These are phyloP conservation scores for Cryphonectria japonica DNA, from an alignment of 2,329 filamentous ascomycete species.

Conservation along the genomic window DNA sequence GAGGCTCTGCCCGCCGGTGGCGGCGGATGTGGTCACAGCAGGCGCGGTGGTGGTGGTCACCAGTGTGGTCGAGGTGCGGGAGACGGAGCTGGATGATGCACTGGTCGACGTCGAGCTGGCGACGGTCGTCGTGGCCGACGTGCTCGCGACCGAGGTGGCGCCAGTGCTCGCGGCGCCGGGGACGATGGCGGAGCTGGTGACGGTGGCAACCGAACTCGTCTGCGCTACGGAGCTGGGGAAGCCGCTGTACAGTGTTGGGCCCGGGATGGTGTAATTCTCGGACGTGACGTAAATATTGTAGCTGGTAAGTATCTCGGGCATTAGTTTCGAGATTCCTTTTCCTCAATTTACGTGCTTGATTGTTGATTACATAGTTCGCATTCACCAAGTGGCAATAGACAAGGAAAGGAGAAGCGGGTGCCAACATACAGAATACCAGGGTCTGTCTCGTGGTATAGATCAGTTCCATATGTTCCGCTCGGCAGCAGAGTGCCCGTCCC, in stretches of 20 bases:
- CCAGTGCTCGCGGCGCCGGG: slow-evolving; percentile 7
- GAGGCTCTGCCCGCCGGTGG: slow-evolving; percentile 15
- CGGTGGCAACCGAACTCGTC: slow-evolving; percentile 27
- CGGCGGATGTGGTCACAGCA: slow-evolving; percentile 18
- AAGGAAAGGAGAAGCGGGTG: too few species aligned
- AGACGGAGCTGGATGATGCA: neutral
- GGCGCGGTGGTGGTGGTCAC: slow-evolving; percentile 12
- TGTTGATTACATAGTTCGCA: too few species aligned
- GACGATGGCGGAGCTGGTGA: slow-evolving; percentile 25
- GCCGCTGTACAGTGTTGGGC: slow-evolving; percentile 29
- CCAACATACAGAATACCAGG: slow-evolving; percentile 48
- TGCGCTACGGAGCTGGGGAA: slow-evolving; percentile 33
- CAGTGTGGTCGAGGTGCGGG: slow-evolving; percentile 15
- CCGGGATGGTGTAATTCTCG: slow-evolving; percentile 29
- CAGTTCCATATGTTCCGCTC: slow-evolving; percentile 52
- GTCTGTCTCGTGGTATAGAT: slow-evolving; percentile 56
- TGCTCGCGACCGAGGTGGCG: slow-evolving; percentile 5
- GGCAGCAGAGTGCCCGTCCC: slow-evolving; percentile 43
- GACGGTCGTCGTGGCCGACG: slow-evolving; percentile 13
- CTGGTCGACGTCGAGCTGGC: slow-evolving; percentile 1
- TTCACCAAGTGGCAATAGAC: too few species aligned
- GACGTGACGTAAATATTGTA: slow-evolving; percentile 53
- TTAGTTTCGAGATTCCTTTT: neutral
- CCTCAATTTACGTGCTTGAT: too few species aligned
- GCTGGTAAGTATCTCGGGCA: neutral